These are phyloP conservation scores for Hypoxylon lienhwacheense DNA, from an alignment of 495 filamentous ascomycete species.

Conservation along the genomic window DNA sequence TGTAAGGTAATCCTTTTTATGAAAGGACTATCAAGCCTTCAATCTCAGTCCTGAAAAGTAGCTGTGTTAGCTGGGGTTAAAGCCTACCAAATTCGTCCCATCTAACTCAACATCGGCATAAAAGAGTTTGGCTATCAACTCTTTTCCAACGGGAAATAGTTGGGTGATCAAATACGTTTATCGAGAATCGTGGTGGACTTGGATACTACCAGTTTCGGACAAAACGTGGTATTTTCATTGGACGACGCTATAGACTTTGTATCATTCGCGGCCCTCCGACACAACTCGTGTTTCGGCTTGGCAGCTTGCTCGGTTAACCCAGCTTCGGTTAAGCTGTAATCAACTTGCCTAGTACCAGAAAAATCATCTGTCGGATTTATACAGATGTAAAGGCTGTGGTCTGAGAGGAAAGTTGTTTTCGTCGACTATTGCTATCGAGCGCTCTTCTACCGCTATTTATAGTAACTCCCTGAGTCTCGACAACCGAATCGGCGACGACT, in stretches of 20 bases:
- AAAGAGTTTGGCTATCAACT: neutral
- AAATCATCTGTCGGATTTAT: slow-evolving; percentile 5
- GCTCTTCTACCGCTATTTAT: neutral
- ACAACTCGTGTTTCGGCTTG: slow-evolving; percentile 31
- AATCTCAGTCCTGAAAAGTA: neutral
- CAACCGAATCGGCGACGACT: neutral
- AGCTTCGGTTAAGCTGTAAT: slow-evolving; percentile 3
- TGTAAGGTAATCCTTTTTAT: slow-evolving; percentile 7
- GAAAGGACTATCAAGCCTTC: neutral
- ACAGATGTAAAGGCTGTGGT: neutral
- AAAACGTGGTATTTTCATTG: slow-evolving; percentile 8
- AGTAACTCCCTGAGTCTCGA: neutral
- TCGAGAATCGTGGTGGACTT: slow-evolving; percentile 5
- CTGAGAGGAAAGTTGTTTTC: neutral
- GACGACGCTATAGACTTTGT: neutral
- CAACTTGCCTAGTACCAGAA: slow-evolving; percentile 1
- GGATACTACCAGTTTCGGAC: slow-evolving; percentile 2
- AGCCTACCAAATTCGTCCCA: neutral
- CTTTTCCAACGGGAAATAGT: neutral
- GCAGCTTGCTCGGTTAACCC: slow-evolving; percentile 13
- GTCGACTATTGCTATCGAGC: neutral
- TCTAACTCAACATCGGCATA: slow-evolving; percentile 12
- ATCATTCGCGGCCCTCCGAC: slow-evolving; percentile 24
- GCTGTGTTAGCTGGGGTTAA: slow-evolving; percentile 1
- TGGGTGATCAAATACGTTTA: slow-evolving; percentile 5